Conservation (phyloP, 108 stramenopile genomes). For the Cyclotella choctawhatcheeana region DNA sequence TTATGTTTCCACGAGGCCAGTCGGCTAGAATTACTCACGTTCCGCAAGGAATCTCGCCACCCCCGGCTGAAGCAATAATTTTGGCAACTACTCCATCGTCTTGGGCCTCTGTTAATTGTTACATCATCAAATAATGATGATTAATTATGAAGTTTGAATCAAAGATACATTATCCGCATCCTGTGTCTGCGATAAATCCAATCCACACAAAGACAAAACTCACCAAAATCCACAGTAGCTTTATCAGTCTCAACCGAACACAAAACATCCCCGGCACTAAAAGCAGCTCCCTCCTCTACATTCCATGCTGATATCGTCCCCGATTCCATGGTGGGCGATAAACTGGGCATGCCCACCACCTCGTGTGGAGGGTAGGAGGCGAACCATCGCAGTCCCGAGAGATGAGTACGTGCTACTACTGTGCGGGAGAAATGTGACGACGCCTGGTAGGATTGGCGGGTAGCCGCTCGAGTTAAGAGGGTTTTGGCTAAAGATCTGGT, state of each 20-base stretch:
- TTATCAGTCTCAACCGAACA: constrained; percentile 98
- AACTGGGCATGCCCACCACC: constrained; percentile 92
- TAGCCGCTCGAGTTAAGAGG: constrained; percentile 28
- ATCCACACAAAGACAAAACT: constrained; percentile 6
- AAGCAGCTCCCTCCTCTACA: constrained; percentile 79
- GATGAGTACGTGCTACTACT: neutral
- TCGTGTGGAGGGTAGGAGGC: constrained; percentile 84
- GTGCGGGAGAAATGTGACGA: constrained; percentile 1
- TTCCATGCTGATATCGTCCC: constrained; percentile 92
- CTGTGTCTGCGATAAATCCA: neutral
- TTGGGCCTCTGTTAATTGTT: constrained; percentile 73
- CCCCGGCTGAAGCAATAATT: constrained; percentile 80
- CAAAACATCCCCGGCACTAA: constrained; percentile 91
- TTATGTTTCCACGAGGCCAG: neutral
- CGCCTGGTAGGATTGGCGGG: constrained; percentile 12
- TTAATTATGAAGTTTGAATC: neutral
- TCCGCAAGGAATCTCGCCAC: constrained; percentile 86
- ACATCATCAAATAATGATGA: neutral
- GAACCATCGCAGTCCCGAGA: constrained; percentile 46
- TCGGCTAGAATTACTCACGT: constrained; percentile 19
- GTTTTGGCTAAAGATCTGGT: constrained; percentile 24
- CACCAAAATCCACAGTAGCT: constrained; percentile 93
- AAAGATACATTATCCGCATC: too few species aligned
- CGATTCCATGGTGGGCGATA: constrained; percentile 96
- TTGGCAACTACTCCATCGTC: constrained; percentile 97